Percentiles rank a stretch among this genome's conserved stretches.
Conservation (phyloP, 2,329 filamentous ascomycete species). For the Madurella fahalii region DNA sequence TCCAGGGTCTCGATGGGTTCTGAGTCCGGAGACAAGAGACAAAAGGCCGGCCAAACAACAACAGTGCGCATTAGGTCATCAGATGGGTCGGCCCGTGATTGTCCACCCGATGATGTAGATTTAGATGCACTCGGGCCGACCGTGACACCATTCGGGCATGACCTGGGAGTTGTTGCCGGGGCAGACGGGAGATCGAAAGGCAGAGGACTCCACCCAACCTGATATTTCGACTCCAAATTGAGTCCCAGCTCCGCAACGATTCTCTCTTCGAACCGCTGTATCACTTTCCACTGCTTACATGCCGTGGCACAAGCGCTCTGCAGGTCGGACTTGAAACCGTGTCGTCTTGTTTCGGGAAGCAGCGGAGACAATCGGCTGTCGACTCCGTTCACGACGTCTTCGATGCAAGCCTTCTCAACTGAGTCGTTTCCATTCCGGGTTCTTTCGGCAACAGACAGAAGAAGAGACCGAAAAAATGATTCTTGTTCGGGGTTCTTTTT, state of each 20-base stretch:
- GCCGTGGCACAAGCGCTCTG: conserved; percentile 2
- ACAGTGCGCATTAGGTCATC: neutral
- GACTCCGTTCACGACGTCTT: no score
- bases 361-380: no score
- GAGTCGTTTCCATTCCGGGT: no score
- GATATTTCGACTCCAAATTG: no score
- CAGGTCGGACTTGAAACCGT: conserved; percentile 1
- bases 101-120: no score
- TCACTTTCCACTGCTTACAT: conserved; percentile 6
- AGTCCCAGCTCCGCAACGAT: conserved; percentile 6
- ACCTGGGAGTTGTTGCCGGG: no score
- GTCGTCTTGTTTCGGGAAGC: neutral
- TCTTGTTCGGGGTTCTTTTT: conserved; percentile 1
- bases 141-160: no score
- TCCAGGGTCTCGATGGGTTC: no score
- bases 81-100: no score
- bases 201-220: neutral
- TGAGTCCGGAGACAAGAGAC: no score
- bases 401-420: no score
- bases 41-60: conserved; percentile 18
- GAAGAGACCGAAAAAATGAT: conserved; percentile 17
- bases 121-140: no score
- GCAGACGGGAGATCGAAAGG: neutral
- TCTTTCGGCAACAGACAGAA: conserved; percentile 4
- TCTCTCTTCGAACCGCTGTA: conserved; percentile 12